A percentile compares a stretch with the other conserved stretches of the same genome.
These are phyloP conservation scores for Cladosporium oxysporum DNA, from an alignment of 2,329 filamentous ascomycete species.

Conservation along the genomic window DNA sequence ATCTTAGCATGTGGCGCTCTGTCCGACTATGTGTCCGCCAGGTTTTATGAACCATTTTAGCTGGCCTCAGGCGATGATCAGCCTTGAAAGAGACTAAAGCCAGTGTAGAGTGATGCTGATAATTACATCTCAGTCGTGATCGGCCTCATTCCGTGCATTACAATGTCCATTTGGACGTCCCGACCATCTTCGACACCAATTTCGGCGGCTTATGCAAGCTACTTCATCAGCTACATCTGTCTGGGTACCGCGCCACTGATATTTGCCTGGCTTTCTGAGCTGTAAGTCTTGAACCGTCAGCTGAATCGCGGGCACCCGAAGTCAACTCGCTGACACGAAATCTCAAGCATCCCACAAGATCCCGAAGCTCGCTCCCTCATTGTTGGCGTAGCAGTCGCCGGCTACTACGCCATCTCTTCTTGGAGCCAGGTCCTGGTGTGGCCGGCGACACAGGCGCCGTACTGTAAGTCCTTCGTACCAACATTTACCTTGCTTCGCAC, in stretches of 20 bases:
- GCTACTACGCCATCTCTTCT: constrained; percentile 53
- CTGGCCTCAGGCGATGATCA: not conserved
- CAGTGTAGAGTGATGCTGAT: not conserved
- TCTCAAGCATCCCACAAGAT: constrained; percentile 46
- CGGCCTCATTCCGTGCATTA: constrained; percentile 51
- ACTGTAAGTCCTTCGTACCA: constrained; percentile 33
- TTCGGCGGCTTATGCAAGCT: constrained; percentile 53
- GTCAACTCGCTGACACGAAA: not conserved
- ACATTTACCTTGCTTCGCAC: not conserved
- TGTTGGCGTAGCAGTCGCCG: constrained; percentile 52
- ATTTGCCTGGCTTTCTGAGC: constrained; percentile 55
- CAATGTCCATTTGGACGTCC: constrained; percentile 57
- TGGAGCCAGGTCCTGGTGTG: constrained; percentile 57
- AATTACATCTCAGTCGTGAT: constrained; percentile 35
- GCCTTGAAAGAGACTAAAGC: not conserved
- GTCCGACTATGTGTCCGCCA: not conserved
- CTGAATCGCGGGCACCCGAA: not conserved
- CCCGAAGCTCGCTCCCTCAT: constrained; percentile 53
- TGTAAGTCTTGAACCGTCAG: constrained; percentile 28
- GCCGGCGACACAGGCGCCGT: constrained; percentile 54
- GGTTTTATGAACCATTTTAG: not conserved
- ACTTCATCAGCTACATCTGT: constrained; percentile 53
- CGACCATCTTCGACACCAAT: constrained; percentile 47
- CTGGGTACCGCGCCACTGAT: constrained; percentile 56
- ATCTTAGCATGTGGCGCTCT: not conserved